These are phyloP conservation scores for Clavispora phyllophila DNA, from an alignment of 805 yeast species.

Conservation along the genomic window DNA sequence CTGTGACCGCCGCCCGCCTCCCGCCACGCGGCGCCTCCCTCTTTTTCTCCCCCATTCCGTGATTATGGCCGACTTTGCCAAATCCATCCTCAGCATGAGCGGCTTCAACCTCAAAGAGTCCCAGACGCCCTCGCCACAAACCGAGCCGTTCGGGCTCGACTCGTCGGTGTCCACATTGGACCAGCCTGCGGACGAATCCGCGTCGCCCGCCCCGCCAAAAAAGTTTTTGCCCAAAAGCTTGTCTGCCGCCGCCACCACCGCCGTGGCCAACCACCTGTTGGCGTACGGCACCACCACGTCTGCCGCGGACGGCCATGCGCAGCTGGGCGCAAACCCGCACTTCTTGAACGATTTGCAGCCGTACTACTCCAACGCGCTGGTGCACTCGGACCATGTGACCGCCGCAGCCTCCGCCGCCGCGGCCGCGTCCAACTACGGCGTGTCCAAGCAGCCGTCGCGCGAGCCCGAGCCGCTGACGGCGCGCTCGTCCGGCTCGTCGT, in stretches of 20 bases:
- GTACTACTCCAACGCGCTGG: slow-evolving; percentile 13
- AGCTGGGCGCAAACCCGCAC: slow-evolving; percentile 9
- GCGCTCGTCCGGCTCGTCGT: slow-evolving; percentile 8
- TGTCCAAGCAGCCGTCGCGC: not conserved
- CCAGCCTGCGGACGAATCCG: slow-evolving; percentile 1
- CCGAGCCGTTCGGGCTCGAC: slow-evolving; percentile 1
- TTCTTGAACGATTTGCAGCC: slow-evolving; percentile 16
- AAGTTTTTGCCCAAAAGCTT: slow-evolving; percentile 35
- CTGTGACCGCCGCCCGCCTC: too few relatives aligned
- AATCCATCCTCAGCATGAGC: slow-evolving; percentile 39
- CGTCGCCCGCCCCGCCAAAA: slow-evolving; percentile 6
- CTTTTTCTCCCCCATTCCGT: not conserved
- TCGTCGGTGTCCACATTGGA: slow-evolving; percentile 2
- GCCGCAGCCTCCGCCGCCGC: slow-evolving; percentile 1
- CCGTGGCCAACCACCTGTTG: slow-evolving; percentile 54
- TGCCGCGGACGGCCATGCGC: slow-evolving; percentile 1
- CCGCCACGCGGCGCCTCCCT: too few relatives aligned
- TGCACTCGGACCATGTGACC: not conserved
- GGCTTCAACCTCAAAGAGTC: slow-evolving; percentile 27
- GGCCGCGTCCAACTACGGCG: slow-evolving; percentile 5
- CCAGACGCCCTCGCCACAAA: slow-evolving; percentile 2
- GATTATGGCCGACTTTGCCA: slow-evolving; percentile 47
- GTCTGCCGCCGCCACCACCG: slow-evolving; percentile 59
- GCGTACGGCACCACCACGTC: slow-evolving; percentile 61
- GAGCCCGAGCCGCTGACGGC: slow-evolving; percentile 6